Conservation (phyloP, 768 basidiomycete species). For the Leccinum subgranulosum region DNA sequence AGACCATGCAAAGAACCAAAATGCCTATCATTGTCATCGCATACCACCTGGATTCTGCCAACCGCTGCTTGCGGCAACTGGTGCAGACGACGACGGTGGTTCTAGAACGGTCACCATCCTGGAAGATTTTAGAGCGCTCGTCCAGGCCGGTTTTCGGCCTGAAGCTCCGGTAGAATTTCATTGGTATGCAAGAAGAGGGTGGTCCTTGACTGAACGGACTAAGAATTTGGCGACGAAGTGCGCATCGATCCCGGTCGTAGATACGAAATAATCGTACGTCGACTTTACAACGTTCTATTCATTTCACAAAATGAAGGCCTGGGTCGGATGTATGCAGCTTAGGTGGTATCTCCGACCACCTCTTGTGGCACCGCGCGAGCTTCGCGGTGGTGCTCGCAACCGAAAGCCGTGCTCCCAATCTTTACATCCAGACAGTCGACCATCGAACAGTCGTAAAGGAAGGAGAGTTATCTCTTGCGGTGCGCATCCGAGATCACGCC, state of each 20-base stretch:
- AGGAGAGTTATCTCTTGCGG: slow-evolving; percentile 44
- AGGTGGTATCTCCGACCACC: slow-evolving; percentile 44
- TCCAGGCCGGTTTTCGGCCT: slow-evolving; percentile 67
- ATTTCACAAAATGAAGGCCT: neutral
- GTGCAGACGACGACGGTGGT: slow-evolving; percentile 50
- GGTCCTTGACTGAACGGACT: slow-evolving; percentile 40
- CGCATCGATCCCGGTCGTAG: slow-evolving; percentile 10
- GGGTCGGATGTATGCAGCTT: slow-evolving; percentile 11
- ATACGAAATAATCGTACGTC: slow-evolving; percentile 31
- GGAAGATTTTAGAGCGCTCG: slow-evolving; percentile 71
- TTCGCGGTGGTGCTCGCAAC: slow-evolving; percentile 40
- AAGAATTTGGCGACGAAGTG: slow-evolving; percentile 34
- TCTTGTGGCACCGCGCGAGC: slow-evolving; percentile 42
- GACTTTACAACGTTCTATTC: neutral
- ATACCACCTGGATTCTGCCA: slow-evolving; percentile 43
- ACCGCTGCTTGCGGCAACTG: no score
- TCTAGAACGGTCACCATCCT: slow-evolving; percentile 73
- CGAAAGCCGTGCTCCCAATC: slow-evolving; percentile 41
- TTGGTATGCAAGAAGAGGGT: slow-evolving; percentile 72
- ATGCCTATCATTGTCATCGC: slow-evolving; percentile 38
- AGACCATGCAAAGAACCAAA: slow-evolving; percentile 4
- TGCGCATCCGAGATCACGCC: neutral
- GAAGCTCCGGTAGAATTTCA: slow-evolving; percentile 70
- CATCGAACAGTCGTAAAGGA: slow-evolving; percentile 21
- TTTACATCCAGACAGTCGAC: slow-evolving; percentile 36